phyloP scores from a whole-genome alignment of 1,284 basidiomycete species.

The Cutaneotrichosporon sp. region DNA sequence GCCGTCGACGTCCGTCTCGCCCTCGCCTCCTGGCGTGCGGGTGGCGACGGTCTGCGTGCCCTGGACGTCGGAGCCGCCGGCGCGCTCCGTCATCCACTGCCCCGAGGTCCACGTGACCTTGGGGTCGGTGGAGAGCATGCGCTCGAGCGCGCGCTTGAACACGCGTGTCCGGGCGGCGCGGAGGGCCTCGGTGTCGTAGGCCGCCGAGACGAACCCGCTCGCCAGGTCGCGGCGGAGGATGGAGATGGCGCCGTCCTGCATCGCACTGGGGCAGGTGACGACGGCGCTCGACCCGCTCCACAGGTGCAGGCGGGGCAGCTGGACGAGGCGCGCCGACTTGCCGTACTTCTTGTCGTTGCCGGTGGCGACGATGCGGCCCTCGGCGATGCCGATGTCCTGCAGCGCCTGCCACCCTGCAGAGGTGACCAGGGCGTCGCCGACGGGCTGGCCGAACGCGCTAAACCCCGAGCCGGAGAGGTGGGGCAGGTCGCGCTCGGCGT shows the following conservation, averaged over 20 bases:
- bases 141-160: slow-evolving; percentile 17
- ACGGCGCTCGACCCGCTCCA: slow-evolving; percentile 13
- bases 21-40: not conserved
- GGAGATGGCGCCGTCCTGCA: slow-evolving; percentile 23
- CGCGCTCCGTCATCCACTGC: slow-evolving; percentile 82
- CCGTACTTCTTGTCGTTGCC: slow-evolving; percentile 14
- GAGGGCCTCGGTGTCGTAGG: not conserved
- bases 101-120: slow-evolving; percentile 67
- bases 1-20: slow-evolving; percentile 17
- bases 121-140: slow-evolving; percentile 56
- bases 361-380: slow-evolving; percentile 21
- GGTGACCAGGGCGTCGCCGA: slow-evolving; percentile 17
- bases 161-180: slow-evolving; percentile 10
- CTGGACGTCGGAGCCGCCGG: slow-evolving; percentile 76
- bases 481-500: slow-evolving; percentile 19
- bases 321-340: slow-evolving; percentile 13
- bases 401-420: slow-evolving; percentile 20
- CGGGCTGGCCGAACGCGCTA: slow-evolving; percentile 14
- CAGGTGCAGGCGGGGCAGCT: slow-evolving; percentile 13
- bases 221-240: slow-evolving; percentile 12
- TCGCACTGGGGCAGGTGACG: slow-evolving; percentile 15
- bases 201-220: not conserved
- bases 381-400: slow-evolving; percentile 17
- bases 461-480: slow-evolving; percentile 16
- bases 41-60: slow-evolving; percentile 74